phyloP scores from a whole-genome alignment of 495 filamentous ascomycete species.

The Lasiosphaeria ovina region DNA sequence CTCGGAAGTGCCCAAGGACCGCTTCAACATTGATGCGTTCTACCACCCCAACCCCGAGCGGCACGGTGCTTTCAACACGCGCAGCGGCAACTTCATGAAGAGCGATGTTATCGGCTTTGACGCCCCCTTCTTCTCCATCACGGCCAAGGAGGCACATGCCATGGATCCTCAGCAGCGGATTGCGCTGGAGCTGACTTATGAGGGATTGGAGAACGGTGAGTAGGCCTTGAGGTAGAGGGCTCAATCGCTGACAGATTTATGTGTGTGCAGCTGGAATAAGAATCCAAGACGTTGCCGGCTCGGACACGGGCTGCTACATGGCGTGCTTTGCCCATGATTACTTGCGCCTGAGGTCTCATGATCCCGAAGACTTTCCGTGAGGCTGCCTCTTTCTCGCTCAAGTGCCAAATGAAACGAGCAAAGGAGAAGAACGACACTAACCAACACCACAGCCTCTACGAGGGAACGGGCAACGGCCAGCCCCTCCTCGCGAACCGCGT shows the following conservation, averaged over 20 bases:
- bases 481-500: slow-evolving; percentile 47
- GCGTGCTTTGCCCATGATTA: slow-evolving; percentile 25
- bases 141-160: slow-evolving; percentile 56
- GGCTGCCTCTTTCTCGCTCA: too few species aligned
- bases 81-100: slow-evolving; percentile 32
- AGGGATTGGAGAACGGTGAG: slow-evolving; percentile 8
- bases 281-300: slow-evolving; percentile 5
- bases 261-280: not conserved
- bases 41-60: slow-evolving; percentile 26
- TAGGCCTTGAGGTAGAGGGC: not conserved
- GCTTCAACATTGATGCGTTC: slow-evolving; percentile 37
- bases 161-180: slow-evolving; percentile 74
- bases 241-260: not conserved
- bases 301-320: slow-evolving; percentile 20
- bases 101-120: slow-evolving; percentile 51
- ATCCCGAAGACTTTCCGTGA: slow-evolving; percentile 5
- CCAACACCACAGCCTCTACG: slow-evolving; percentile 54
- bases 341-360: slow-evolving; percentile 16
- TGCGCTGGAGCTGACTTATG: slow-evolving; percentile 6
- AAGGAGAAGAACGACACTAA: not conserved
- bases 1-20: slow-evolving; percentile 32
- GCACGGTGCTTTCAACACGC: slow-evolving; percentile 1
- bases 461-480: slow-evolving; percentile 24
- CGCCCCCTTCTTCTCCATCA: slow-evolving; percentile 58
- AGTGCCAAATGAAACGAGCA: not conserved